Evolutionary conservation across 179 eudicot species (phyloP).

Genomic region (Corrigiola litoralis): DNA sequence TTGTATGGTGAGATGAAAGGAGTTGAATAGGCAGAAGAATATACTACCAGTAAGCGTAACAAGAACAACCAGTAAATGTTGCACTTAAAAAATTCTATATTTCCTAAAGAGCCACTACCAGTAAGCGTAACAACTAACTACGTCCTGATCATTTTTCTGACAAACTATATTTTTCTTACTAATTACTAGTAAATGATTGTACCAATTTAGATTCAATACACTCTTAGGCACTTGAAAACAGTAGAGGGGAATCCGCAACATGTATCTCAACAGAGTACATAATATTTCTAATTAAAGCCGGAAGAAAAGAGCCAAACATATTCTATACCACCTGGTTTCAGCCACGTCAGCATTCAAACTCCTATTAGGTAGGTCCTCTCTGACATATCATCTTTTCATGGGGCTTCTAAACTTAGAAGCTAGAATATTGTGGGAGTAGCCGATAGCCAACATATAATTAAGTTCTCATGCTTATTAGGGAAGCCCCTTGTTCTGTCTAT

Average conservation of each 20-base stretch:
- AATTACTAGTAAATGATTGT: no score
- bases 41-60: no score
- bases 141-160: no score
- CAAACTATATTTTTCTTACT: no score
- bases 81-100: no score
- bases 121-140: no score
- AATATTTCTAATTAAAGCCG: conserved; percentile 1
- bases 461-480: conserved; percentile 1
- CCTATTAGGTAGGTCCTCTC: conserved; percentile 11
- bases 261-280: not conserved
- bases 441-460: conserved; percentile 6
- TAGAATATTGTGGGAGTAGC: conserved; percentile 6
- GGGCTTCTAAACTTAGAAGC: conserved; percentile 11
- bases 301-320: not conserved
- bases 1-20: no score
- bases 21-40: no score
- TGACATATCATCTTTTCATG: conserved; percentile 5
- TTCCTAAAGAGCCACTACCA: no score
- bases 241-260: not conserved
- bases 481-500: conserved; percentile 5
- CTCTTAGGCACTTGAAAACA: conserved; percentile 8
- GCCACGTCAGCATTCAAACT: conserved; percentile 11
- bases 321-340: not conserved
- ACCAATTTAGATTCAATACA: no score
- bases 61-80: no score